Evolutionary conservation across 2,329 filamentous ascomycete species (phyloP).

Genomic region (Phyllosticta citriasiana): DNA sequence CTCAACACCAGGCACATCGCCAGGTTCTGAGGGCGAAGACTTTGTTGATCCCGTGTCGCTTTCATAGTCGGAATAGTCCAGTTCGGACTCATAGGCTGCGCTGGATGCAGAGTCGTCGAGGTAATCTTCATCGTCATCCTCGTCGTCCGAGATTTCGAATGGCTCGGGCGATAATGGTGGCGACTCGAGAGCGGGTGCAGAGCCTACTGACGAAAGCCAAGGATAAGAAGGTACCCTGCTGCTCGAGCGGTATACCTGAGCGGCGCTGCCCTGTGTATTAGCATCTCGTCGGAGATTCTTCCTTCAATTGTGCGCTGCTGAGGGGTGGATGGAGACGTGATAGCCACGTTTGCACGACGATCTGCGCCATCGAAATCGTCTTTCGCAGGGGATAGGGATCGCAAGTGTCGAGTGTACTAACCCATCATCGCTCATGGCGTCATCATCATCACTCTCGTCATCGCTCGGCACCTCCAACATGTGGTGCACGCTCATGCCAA

Average conservation of each 20-base stretch:
- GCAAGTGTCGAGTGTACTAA: constrained; percentile 1
- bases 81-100: constrained; percentile 31
- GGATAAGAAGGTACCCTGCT: constrained; percentile 24
- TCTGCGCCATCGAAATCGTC: neutral
- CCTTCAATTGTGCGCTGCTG: neutral
- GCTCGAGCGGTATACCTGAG: constrained; percentile 33
- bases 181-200: constrained; percentile 23
- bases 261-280: constrained; percentile 1
- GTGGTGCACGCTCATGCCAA: constrained; percentile 94
- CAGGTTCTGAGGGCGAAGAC: constrained; percentile 38
- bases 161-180: constrained; percentile 22
- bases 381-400: neutral
- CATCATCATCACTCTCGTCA: constrained; percentile 37
- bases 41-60: constrained; percentile 1
- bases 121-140: constrained; percentile 28
- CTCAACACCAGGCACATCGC: constrained; percentile 25
- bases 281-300: neutral
- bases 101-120: constrained; percentile 15
- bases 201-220: constrained; percentile 28
- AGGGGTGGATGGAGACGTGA: neutral
- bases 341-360: neutral
- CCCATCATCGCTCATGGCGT: constrained; percentile 4
- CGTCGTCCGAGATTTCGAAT: constrained; percentile 46
- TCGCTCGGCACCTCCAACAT: constrained; percentile 66
- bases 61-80: constrained; percentile 52